Evolutionary conservation across 257 asterid species (phyloP).

Genomic region (Catharanthus roseus): DNA sequence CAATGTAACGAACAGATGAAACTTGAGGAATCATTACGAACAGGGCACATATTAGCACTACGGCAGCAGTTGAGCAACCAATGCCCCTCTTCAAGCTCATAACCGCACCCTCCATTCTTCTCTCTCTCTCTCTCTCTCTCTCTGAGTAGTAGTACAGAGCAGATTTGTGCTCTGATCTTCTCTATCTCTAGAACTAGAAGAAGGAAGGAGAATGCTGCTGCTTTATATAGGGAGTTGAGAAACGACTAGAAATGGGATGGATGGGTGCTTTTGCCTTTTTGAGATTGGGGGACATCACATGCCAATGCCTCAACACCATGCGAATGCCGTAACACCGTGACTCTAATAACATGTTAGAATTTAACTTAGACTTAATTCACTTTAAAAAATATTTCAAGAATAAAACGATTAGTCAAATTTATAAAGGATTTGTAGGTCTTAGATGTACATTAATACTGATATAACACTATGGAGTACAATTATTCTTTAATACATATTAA

Average conservation of each 20-base stretch:
- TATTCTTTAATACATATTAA: no score
- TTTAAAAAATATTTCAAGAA: no score
- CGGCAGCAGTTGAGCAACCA: conserved; percentile 23
- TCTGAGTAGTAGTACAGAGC: background rate
- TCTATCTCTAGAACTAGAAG: conserved; percentile 14
- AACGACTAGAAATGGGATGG: background rate
- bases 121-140: background rate
- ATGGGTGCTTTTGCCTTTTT: no score
- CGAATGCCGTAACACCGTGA: no score
- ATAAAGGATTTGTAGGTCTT: no score
- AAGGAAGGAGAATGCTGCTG: background rate
- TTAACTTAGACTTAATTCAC: no score
- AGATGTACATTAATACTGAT: no score
- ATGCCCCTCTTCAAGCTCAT: conserved; percentile 9
- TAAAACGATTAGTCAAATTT: no score
- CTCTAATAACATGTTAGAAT: no score
- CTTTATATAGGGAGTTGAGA: background rate
- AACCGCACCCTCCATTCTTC: background rate
- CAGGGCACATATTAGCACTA: conserved; percentile 25
- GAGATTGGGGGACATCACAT: no score
- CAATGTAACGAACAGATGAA: conserved; percentile 8
- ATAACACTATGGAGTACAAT: no score
- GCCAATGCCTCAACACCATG: no score
- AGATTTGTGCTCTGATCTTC: background rate
- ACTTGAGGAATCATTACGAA: conserved; percentile 17